Evolutionary conservation across 208 protist species (phyloP).

Genomic region (Ichthyophonus hoferi): DNA sequence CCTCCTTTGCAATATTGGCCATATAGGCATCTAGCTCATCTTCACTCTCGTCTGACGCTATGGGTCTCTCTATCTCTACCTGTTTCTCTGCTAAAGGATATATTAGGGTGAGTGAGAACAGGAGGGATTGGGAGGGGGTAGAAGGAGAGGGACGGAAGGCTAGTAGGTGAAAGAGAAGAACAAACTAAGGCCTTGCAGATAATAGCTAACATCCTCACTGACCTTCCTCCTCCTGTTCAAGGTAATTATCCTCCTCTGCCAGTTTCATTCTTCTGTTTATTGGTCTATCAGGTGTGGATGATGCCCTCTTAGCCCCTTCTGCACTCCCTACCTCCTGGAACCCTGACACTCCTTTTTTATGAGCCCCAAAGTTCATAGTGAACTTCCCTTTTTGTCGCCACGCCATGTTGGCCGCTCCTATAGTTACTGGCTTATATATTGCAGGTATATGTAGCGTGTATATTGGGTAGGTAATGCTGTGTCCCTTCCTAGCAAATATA

Average conservation of each 20-base stretch:
- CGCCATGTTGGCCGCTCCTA: neutral
- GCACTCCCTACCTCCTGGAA: neutral
- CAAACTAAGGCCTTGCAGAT: no score
- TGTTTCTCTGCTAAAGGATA: no score
- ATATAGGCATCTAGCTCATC: neutral
- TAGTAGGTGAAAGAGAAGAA: no score
- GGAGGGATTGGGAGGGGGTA: no score
- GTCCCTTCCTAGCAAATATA: no score
- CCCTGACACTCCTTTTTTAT: neutral
- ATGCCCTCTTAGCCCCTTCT: neutral
- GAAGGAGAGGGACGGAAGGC: no score
- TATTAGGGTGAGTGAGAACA: no score
- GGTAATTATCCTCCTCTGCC: neutral
- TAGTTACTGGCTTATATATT: no score
- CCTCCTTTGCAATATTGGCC: neutral
- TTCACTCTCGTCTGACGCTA: neutral
- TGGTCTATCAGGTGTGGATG: neutral
- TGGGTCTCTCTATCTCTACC: no score
- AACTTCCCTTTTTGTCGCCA: neutral
- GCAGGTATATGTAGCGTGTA: no score
- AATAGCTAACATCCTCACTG: no score
- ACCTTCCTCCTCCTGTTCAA: neutral
- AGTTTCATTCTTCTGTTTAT: neutral
- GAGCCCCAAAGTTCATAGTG: neutral
- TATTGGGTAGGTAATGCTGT: no score